phyloP scores from a whole-genome alignment of 202 grass and related monocot species.

The Miscanthus sacchariflorus region DNA sequence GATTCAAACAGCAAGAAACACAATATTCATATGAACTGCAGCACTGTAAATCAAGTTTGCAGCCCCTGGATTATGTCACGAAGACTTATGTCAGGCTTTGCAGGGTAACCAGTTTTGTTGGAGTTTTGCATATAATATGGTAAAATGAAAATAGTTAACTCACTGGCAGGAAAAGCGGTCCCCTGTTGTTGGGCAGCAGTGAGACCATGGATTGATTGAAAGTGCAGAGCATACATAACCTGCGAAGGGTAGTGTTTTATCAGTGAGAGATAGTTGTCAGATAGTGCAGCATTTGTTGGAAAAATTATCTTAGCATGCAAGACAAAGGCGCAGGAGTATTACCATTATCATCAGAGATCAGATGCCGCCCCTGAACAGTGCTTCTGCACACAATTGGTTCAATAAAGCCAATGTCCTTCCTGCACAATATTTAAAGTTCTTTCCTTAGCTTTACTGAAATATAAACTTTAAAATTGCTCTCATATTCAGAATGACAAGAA shows the following conservation, averaged over 20 bases:
- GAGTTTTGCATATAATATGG: constrained; percentile 8
- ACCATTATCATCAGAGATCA: constrained; percentile 95
- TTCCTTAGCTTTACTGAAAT: constrained; percentile 5
- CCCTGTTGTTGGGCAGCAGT: constrained; percentile 73
- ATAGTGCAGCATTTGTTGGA: not conserved
- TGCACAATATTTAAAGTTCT: constrained; percentile 28
- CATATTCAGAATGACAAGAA: constrained; percentile 4
- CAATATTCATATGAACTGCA: constrained; percentile 97
- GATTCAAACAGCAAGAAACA: constrained; percentile 94
- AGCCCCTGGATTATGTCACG: constrained; percentile 66
- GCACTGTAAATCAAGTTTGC: constrained; percentile 73
- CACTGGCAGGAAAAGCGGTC: constrained; percentile 91
- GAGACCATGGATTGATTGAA: constrained; percentile 71
- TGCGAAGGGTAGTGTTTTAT: constrained; percentile 49
- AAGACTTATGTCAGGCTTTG: constrained; percentile 43
- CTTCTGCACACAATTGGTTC: constrained; percentile 63
- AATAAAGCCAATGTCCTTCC: constrained; percentile 76
- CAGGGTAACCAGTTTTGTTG: not conserved
- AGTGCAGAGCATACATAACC: constrained; percentile 88
- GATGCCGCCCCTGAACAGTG: constrained; percentile 84
- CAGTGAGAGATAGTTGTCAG: constrained; percentile 1
- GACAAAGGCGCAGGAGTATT: constrained; percentile 21
- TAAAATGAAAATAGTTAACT: constrained; percentile 52
- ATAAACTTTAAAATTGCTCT: not conserved
- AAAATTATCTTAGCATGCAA: constrained; percentile 16